Evolutionary conservation across 768 basidiomycete species (phyloP), one percentile per base, ranked within the genome.

Genomic region (Hericium alpestre): DNA sequence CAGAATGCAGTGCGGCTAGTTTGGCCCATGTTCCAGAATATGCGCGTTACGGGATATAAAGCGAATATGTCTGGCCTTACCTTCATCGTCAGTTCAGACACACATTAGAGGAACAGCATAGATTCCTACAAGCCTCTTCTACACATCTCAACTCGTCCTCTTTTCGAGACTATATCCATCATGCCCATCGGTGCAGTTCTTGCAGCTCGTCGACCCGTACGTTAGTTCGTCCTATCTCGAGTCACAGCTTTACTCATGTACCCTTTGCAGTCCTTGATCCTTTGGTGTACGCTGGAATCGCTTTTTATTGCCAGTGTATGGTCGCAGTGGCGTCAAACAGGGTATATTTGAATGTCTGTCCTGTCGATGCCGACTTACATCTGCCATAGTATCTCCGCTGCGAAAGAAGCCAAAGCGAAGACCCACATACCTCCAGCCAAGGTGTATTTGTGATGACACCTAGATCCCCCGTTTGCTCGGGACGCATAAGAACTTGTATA

Each of bases 231-330:
- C 25, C 43, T 40, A 18, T 47, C 1, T 7, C 46, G 20, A 18
- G 40, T 18, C 22, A 18, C 18, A 16, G 9, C 23, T 55, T 32
- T 41, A 18, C 20, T 16, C 0, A 27, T 10, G 8, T 32, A 32
- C 9, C 11, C 51, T 11, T 11, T 22, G 3, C 52, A 68, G 66
- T 59, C 65, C 37, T 52, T 69, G 39, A 22, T 64, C 46, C 63
- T 69, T 52, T 69, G 66, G 51, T 59, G 43, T 15, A 58, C 61
- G 20, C 27, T 67, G 15, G 65, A 68, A 51, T 56, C 63, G 25
- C 63, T 61, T 12, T 39, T 66, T 47, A 59, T 62, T 38, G 57
- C 51, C 39, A 63, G 56, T 38, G 64, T 67, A n/a, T 68, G 58
- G 52, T 50, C 40, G 6, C 67, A 65, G 51, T 67, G 60, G 53